Evolutionary conservation across 352 stramenopile species (phyloP), one percentile per base, ranked within the genome.

Genomic region (Globisporangium recalcitrans): DNA sequence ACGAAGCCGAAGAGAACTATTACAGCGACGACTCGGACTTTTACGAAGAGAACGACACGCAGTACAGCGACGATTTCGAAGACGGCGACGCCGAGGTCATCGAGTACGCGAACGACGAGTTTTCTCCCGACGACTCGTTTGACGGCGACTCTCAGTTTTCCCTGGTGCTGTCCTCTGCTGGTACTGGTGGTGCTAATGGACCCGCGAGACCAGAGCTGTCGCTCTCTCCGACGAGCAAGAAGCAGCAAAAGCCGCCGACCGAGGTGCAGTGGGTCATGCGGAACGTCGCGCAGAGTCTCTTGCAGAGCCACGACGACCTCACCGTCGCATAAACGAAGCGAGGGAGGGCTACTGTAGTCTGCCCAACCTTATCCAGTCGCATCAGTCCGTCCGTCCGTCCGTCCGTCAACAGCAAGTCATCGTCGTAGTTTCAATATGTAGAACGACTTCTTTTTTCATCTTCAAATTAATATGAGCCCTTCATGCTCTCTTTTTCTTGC

Each of bases 11-110:
- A 59, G 85, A 93, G 56, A 93, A 91, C 63, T 92, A 88, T 64
- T 93, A 93, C 73, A 91, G 80, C 52, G 82, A 91, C 57, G 77
- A 87, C 66, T 90, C 80, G 40, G 82, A 91, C 49, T 83, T 87
- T 63, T 82, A 82, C 32, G 80, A 83, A 32, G 75, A 86, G 27
- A 81, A 83, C 57, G 79, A 82, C 6, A 83, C 74, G 6, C 80
- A 87, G 52, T 91, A 91, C 70, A 93, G 82, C 65, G 82, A 93
- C 34, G 85, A 93, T 58, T 92, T 90, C 63, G 85, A 93, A 56
- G 80, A 91, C 52, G 63, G 71, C 0, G 82, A 91, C 38, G 82
- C 82, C 22, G 85, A 93, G 62, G 67, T 93, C 27, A 90, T 91
- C 54, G 80, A 91, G 52, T 92, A 92, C 61, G 75, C 72, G 10